A percentile compares a stretch with the other conserved stretches of the same genome.
phyloP scores from a whole-genome alignment of 2,329 filamentous ascomycete species.

The Fusarium sp. region DNA sequence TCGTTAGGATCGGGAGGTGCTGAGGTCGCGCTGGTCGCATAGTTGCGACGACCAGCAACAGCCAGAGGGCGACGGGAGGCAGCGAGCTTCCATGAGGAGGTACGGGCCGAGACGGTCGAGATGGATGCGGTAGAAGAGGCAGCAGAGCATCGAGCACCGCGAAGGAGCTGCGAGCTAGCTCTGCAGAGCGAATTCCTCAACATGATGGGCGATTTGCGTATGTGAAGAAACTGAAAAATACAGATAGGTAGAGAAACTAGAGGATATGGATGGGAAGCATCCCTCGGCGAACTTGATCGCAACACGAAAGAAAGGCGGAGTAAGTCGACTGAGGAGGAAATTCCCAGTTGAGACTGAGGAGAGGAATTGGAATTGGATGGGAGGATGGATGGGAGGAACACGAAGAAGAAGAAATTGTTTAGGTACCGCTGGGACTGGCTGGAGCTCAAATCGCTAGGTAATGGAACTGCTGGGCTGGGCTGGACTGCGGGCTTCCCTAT shows the following conservation, averaged over 20 bases:
- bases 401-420: constrained; percentile 44
- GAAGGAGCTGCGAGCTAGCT: constrained; percentile 72
- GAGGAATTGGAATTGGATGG: constrained; percentile 32
- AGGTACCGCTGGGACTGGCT: constrained; percentile 18
- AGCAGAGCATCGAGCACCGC: constrained; percentile 62
- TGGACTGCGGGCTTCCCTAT: background rate
- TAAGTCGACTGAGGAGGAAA: constrained; percentile 53
- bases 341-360: constrained; percentile 37
- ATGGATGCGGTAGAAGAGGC: constrained; percentile 55
- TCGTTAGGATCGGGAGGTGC: constrained; percentile 83
- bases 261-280: constrained; percentile 46
- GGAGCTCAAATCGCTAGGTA: constrained; percentile 36
- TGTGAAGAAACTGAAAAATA: constrained; percentile 37
- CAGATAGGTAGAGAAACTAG: constrained; percentile 28
- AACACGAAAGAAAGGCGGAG: constrained; percentile 60
- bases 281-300: constrained; percentile 48
- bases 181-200: constrained; percentile 75
- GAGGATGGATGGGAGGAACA: constrained; percentile 23
- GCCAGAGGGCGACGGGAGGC: constrained; percentile 62
- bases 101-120: constrained; percentile 54
- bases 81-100: constrained; percentile 58
- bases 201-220: constrained; percentile 63
- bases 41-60: constrained; percentile 61
- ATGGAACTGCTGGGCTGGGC: constrained; percentile 9
- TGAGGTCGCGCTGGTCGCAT: constrained; percentile 64